These are phyloP conservation scores for Cyphellophora attinorum DNA, from an alignment of 2,329 filamentous ascomycete genomes.

Conservation along the genomic window DNA sequence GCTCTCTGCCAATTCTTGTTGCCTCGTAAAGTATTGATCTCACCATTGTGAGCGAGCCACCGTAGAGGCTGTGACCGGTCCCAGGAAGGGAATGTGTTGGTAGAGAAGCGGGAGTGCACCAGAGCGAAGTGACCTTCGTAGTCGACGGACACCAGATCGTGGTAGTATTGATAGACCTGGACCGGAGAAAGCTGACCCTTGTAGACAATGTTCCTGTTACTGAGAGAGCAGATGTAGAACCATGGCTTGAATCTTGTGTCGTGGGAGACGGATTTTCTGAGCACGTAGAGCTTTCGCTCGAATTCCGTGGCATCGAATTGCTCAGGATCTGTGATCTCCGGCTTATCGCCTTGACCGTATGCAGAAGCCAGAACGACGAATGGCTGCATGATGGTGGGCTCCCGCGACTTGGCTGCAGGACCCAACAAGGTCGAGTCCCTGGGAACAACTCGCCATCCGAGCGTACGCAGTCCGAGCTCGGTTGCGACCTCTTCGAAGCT, in stretches of 20 bases:
- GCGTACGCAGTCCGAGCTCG: conserved; percentile 73
- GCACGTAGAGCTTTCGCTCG: conserved; percentile 85
- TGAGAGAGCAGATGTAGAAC: conserved; percentile 96
- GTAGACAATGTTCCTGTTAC: conserved; percentile 98
- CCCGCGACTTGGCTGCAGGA: conserved; percentile 82
- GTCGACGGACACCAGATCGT: conserved; percentile 91
- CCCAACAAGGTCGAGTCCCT: conserved; percentile 88
- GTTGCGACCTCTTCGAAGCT: conserved; percentile 92
- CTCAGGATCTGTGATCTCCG: conserved; percentile 67
- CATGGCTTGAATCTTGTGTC: conserved; percentile 93
- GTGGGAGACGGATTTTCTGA: conserved; percentile 91
- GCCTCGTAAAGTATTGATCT: conserved; percentile 93
- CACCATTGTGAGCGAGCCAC: conserved; percentile 97
- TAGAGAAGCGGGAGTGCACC: conserved; percentile 94
- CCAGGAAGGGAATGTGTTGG: conserved; percentile 97
- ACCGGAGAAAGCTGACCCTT: conserved; percentile 91
- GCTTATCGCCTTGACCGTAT: conserved; percentile 72
- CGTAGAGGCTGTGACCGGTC: conserved; percentile 91
- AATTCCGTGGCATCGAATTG: conserved; percentile 78
- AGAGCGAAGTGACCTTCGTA: conserved; percentile 96
- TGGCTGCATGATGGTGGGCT: conserved; percentile 90
- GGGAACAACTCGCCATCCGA: conserved; percentile 94
- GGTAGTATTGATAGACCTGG: conserved; percentile 97
- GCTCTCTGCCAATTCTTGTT: conserved; percentile 99
- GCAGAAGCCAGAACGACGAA: conserved; percentile 81